phyloP scores from a whole-genome alignment of 2,329 filamentous ascomycete genomes.

The Botrytis squamosa region DNA sequence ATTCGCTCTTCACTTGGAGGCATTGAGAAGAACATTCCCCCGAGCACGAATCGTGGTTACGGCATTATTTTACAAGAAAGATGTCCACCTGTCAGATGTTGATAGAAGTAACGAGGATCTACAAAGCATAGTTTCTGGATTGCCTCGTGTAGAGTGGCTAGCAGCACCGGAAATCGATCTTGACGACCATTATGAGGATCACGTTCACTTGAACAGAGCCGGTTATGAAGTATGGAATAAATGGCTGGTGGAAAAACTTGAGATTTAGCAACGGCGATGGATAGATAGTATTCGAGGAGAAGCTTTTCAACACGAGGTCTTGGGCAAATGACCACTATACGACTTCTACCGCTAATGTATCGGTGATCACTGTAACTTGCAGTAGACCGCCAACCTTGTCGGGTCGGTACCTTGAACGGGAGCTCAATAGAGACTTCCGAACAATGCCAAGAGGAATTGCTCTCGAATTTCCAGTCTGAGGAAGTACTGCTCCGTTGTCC shows the following conservation, averaged over 20 bases:
- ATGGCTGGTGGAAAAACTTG: conserved; percentile 19
- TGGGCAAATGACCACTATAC: not conserved
- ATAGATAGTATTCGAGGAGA: not conserved
- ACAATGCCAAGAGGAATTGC: not conserved
- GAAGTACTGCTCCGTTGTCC: not conserved
- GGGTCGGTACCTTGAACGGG: not conserved
- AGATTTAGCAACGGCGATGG: not conserved
- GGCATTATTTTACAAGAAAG: conserved; percentile 23
- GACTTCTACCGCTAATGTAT: not conserved
- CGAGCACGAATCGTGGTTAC: conserved; percentile 19
- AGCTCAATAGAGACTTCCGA: not conserved
- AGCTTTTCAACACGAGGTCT: not conserved
- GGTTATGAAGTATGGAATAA: conserved; percentile 26
- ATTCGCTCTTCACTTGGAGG: conserved; percentile 17
- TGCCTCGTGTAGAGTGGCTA: conserved; percentile 19
- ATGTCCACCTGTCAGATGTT: conserved; percentile 17
- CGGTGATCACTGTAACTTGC: not conserved
- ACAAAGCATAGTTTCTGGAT: not conserved
- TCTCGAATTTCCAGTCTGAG: not conserved
- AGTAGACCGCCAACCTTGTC: not conserved
- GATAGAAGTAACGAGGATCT: conserved; percentile 20
- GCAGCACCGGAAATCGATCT: conserved; percentile 16
- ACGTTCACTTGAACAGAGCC: conserved; percentile 26
- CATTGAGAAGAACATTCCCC: conserved; percentile 13
- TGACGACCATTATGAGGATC: conserved; percentile 21